Evolutionary conservation across 441 rosid genomes (phyloP), one percentile per base, ranked within the genome.

Genomic region (Erodium moschatum): DNA sequence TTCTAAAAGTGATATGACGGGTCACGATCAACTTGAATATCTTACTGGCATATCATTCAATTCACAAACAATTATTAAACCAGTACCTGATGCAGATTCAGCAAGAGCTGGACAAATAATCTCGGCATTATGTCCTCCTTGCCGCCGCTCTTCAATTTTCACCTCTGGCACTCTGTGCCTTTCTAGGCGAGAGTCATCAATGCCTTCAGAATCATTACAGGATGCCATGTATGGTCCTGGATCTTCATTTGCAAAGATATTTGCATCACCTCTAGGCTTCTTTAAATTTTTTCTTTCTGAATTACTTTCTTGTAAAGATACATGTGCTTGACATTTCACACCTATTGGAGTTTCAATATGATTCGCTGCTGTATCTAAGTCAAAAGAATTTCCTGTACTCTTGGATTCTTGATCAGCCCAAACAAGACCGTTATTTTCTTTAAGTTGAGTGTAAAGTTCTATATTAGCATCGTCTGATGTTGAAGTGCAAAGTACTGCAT

Each of bases 41-140:
- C 1, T 58, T 35, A 20, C 20, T 58, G 29, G 64, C 27, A 58
- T 58, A 20, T 9, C n/a, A 58, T 20, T 20, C 31, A 20, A 24
- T 20, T 58, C 64, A 58, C 29, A 58, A 46, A 46, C 52, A 46
- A 46, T 46, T 46, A 46, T 13, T 12, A 13, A 46, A 46, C n/a
- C 15, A 12, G 13, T 83, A 88, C 91, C 92, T 81, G 91, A 76
- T 71, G 69, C 29, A 18, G 63, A 63, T 66, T 73, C 72, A 67
- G 54, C 75, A 12, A 60, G n/a, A 1, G 67, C 46, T 60, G 72
- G 74, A 69, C 52, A 64, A 72, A 66, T 69, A 76, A 73, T 76
- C 75, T 61, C 76, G 70, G 40, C 38, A 67, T 72, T 81, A 72
- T 70, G 78, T 66, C 13, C 75, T 42, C 67, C 40, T 35, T 35